Base-by-base conservation (phyloP, 257 asterid species). In the Fraxinus cuspidata region DNA sequence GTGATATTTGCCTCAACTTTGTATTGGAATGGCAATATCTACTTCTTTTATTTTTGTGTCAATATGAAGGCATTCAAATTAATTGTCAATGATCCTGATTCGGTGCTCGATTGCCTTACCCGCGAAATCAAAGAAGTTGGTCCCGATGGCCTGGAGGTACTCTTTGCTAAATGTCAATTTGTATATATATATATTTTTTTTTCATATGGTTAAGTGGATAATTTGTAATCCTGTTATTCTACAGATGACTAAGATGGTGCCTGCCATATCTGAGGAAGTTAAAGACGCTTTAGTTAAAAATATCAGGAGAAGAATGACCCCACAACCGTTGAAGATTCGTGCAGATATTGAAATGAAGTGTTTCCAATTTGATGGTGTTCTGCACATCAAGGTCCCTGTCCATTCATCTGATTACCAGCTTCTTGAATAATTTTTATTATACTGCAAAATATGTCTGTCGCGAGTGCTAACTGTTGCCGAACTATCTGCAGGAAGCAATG, bases 261-360 rank as follows among this genome's bases (percentile, higher is more conserved):
- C 97, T 80, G 99, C 97, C 67, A 56, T 93, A 72, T 21, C 92
- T 9, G 93, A 89, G 68, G 94, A 90, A 84, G 94, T 95, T 63
- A 93, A 95, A 82, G 97, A 95, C 74, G 82, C 97, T 56, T 75
- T 93, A 74, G 88, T 93, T 73, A 92, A 93, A 87, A 95, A 90
- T 80, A 91, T 95, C 72, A 87, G 94, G 80, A 95, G 99, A 87
- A 88, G 98, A 87, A 95, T 95, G 99, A 93, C 98, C 1, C 98
- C 97, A 1, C 99, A 95, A 44, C 98, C 96, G 42, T 84, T 91
- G 81, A 91, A 93, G 89, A 90, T 91, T 74, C 92, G 97, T 58
- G 98, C 97, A 77, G 97, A 91, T 81, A 87, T 91, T 72, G 98
- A 95, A 87, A 90, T 91, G 96, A 93, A 93, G 71, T 93, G 97